These are phyloP conservation scores for Musa beccarii DNA, from an alignment of 176 grass and related monocot species.

Conservation along the genomic window DNA sequence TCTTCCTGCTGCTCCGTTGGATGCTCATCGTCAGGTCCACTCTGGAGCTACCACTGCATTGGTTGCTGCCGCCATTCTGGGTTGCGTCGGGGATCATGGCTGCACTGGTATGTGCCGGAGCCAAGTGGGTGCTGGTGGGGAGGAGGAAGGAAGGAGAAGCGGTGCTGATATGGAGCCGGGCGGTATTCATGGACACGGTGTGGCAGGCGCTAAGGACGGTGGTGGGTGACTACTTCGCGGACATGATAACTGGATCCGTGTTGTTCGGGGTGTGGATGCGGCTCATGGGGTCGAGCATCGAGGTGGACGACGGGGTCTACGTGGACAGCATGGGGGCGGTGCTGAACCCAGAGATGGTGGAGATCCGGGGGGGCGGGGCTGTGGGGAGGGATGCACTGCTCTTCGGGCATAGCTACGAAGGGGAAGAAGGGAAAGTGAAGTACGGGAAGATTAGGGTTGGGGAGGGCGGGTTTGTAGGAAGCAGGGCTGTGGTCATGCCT, in stretches of 20 bases:
- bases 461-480: constrained; percentile 48
- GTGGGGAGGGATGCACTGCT: constrained; percentile 51
- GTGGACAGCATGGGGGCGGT: constrained; percentile 58
- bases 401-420: constrained; percentile 63
- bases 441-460: constrained; percentile 35
- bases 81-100: constrained; percentile 19
- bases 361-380: constrained; percentile 37
- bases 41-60: constrained; percentile 22
- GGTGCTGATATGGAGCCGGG: constrained; percentile 43
- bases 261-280: constrained; percentile 46
- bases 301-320: constrained; percentile 26
- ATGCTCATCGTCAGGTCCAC: constrained; percentile 12
- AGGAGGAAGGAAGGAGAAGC: constrained; percentile 31
- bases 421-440: constrained; percentile 55
- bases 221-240: constrained; percentile 41
- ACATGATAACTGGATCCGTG: constrained; percentile 39
- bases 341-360: constrained; percentile 70
- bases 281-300: constrained; percentile 37
- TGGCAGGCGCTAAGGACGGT: constrained; percentile 43
- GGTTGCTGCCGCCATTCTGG: constrained; percentile 49
- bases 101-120: constrained; percentile 24
- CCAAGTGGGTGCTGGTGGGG: constrained; percentile 57
- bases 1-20: constrained; percentile 24
- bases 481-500: constrained; percentile 52
- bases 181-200: constrained; percentile 50